phyloP scores from a whole-genome alignment of 495 filamentous ascomycete genomes.

The Recurvomyces mirabilis region DNA sequence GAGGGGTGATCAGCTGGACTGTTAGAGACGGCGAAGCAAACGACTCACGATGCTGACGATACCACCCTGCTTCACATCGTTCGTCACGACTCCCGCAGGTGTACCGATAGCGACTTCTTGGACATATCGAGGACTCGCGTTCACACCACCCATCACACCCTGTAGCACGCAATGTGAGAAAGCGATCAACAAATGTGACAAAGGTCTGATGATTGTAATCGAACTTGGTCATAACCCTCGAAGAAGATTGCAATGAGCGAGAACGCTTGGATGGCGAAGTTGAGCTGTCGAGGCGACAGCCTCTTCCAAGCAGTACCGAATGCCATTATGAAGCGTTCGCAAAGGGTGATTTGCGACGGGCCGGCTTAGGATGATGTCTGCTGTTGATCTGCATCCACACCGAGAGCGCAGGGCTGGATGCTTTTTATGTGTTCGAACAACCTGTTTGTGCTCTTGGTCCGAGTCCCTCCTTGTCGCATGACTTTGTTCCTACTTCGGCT shows the following conservation, averaged over 20 bases:
- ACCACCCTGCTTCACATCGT: constrained; percentile 21
- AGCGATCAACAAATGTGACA: constrained; percentile 18
- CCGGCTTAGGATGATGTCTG: no score
- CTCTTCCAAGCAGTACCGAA: not conserved
- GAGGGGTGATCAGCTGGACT: constrained; percentile 12
- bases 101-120: constrained; percentile 31
- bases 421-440: no score
- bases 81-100: constrained; percentile 28
- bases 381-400: not conserved
- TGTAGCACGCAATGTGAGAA: not conserved
- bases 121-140: constrained; percentile 34
- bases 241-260: constrained; percentile 44
- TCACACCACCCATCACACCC: constrained; percentile 15
- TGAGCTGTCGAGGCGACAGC: not conserved
- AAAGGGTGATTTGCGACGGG: no score
- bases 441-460: no score
- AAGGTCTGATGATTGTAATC: no score
- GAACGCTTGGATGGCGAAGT: constrained; percentile 15
- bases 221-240: constrained; percentile 45
- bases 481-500: no score
- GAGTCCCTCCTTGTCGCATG: no score
- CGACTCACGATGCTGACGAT: constrained; percentile 4
- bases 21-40: constrained; percentile 20
- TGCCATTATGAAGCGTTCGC: not conserved
- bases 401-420: no score